Evolutionary conservation across 257 asterid genomes (phyloP), one percentile per base, ranked within the genome.

Genomic region (Cordia subcordata): DNA sequence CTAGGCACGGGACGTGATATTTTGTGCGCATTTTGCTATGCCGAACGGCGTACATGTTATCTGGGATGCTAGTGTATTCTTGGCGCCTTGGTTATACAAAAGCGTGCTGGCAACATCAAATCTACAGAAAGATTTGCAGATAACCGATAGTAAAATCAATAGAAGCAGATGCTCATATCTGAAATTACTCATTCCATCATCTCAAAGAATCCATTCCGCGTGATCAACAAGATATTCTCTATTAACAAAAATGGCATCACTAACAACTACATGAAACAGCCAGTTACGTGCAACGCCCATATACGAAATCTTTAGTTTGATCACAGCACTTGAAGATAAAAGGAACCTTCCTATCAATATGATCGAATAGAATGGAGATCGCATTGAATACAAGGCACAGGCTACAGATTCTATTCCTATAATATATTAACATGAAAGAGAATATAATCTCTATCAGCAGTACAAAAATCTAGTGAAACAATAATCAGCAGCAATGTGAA

Each of bases 391-490:
- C 20, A 49, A 49, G 20, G 11, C 23, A 6, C 54, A n/a, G 22
- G 22, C 54, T 49, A n/a, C 54, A 8, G 54, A 49, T 49, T 53
- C 57, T 20, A 20, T 53, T 53, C 57, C 39, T 53, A n/a, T 53
- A 16, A 20, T 11, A 53, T 33, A 53, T 53, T 53, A 53, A 33
- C 38, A 22, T 11, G 15, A 23, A 49, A 11, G 54, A 49, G 17
- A 49, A 49, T n/a, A n/a, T n/a, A n/a, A n/a, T n/a, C n/a, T 17
- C 8, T 49, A 27, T 4, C 2, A 49, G 0, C 4, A 49, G 9
- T 21, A 10, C 17, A 12, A 20, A 20, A 53, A 33, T 27, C 57
- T 22, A 53, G 21, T 23, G 38, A 53, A 21, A 53, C 57, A 53
- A 49, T 49, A 9, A 18, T 5, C 3, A n/a, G 21, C 17, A 17